phyloP scores from a whole-genome alignment of 2,329 filamentous ascomycete species.

The Penicillium sp. region DNA sequence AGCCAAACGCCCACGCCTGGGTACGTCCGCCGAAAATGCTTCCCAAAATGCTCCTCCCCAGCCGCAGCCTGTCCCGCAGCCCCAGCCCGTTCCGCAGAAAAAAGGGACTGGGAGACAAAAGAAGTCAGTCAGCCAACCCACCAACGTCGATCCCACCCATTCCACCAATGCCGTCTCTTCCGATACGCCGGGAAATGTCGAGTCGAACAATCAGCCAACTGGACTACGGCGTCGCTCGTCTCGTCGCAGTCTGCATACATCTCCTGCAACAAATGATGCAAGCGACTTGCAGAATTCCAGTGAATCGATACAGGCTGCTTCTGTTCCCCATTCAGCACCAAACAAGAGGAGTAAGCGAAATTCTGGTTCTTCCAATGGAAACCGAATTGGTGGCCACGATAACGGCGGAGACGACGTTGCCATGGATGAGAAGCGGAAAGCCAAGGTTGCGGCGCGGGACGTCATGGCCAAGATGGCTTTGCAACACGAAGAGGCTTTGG shows the following conservation, averaged over 20 bases:
- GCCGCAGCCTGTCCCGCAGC: not conserved
- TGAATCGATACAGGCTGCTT: no score
- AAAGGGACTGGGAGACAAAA: slow-evolving; percentile 27
- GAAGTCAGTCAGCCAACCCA: slow-evolving; percentile 25
- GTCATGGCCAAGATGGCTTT: slow-evolving; percentile 35
- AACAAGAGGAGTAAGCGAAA: slow-evolving; percentile 9
- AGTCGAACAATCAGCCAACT: not conserved
- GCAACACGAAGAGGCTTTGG: slow-evolving; percentile 41
- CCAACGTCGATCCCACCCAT: slow-evolving; percentile 12
- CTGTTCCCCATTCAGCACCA: not conserved
- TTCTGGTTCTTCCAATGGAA: not conserved
- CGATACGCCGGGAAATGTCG: slow-evolving; percentile 4
- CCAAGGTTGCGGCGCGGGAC: slow-evolving; percentile 36
- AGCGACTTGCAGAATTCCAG: not conserved
- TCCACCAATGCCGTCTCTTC: slow-evolving; percentile 15
- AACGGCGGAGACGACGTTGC: slow-evolving; percentile 10
- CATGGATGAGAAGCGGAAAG: slow-evolving; percentile 30
- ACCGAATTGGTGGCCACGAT: not conserved
- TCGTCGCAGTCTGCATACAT: slow-evolving; percentile 17
- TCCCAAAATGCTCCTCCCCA: not conserved
- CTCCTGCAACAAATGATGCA: slow-evolving; percentile 1
- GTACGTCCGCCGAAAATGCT: slow-evolving; percentile 8
- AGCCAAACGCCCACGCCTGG: slow-evolving; percentile 33
- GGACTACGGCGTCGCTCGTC: slow-evolving; percentile 8
- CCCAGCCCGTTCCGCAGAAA: slow-evolving; percentile 12